Evolutionary conservation across 2,329 filamentous ascomycete genomes (phyloP), one percentile per base, ranked within the genome.

Genomic region (Magnaporthiopsis rhizophila): DNA sequence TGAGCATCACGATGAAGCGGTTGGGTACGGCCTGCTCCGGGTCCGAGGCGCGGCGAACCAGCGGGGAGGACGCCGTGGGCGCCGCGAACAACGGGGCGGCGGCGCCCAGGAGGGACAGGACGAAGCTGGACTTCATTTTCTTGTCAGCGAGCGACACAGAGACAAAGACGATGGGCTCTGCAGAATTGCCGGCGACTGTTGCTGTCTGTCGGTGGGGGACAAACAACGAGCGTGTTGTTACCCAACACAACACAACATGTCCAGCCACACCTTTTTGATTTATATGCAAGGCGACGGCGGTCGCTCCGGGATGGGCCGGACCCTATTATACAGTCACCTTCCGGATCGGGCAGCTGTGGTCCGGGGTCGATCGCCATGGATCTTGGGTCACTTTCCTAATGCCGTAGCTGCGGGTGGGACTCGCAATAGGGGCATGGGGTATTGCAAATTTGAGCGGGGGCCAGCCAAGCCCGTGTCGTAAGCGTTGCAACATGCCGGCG

Each of bases 1-100:
- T 78, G 32, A 81, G 67, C 53, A 78, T 80, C 69, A 81, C 71
- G 64, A 81, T 81, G 69, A 80, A 81, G 68, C 76, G 79, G 67
- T 73, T 74, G 61, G 75, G 69, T 50, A 77, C 66, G 56, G 76
- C 66, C 59, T 45, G 45, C 7, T 7, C 6, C 21, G 45, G 45
- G 45, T n/a, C 45, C 45, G 45, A 53, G 45, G 45, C 45, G 45
- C 45, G 45, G 45, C 45, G 45, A 21, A 53, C 45, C 45, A 53
- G 45, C 45, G 45, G 3, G 45, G 45, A 21, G 5, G 45, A 15
- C 45, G 18, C 18, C 45, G 45, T n/a, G 45, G 45, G 45, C 45
- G 45, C 45, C 18, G 45, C 45, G 18, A 53, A n/a, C 45, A 53
- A 21, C 45, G 45, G 45, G 45, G 45, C 45, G 45, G 45, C 45